These are phyloP conservation scores for Cyclotella baltica DNA, from an alignment of 108 stramenopile species.

Conservation along the genomic window DNA sequence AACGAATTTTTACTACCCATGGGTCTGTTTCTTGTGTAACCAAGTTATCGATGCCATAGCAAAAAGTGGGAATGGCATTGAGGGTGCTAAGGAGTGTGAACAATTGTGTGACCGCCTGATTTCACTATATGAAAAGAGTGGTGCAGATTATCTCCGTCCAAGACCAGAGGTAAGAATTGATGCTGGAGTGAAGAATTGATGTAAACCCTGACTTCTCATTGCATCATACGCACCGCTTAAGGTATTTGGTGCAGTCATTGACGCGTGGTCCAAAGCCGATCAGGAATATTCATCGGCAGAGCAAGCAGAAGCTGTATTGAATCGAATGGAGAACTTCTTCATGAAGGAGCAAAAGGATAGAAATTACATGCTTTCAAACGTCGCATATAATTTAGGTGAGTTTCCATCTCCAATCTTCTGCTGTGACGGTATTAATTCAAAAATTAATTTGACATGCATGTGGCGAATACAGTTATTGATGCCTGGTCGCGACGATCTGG, in stretches of 20 bases:
- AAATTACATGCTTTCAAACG: slow-evolving; percentile 29
- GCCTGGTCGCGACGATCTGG: slow-evolving; percentile 55
- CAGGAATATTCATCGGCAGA: slow-evolving; percentile 39
- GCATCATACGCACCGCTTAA: slow-evolving; percentile 1
- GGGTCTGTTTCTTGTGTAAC: too few species aligned
- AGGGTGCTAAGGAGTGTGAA: slow-evolving; percentile 45
- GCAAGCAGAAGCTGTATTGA: slow-evolving; percentile 36
- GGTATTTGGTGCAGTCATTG: slow-evolving; percentile 51
- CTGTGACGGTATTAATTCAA: neutral
- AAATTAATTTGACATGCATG: too few species aligned
- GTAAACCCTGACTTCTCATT: neutral
- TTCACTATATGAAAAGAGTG: slow-evolving; percentile 39
- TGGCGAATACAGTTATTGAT: slow-evolving; percentile 53
- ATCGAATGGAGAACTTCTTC: slow-evolving; percentile 36
- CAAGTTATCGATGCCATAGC: slow-evolving; percentile 44
- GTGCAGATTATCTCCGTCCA: slow-evolving; percentile 36
- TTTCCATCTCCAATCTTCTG: neutral
- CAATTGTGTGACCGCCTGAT: slow-evolving; percentile 28
- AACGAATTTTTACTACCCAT: too few species aligned
- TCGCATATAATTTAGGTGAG: slow-evolving; percentile 19
- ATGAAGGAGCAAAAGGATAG: slow-evolving; percentile 23
- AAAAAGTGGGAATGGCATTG: slow-evolving; percentile 39
- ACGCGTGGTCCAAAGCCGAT: slow-evolving; percentile 50
- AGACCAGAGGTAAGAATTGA: slow-evolving; percentile 21
- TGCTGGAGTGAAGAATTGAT: neutral